Percentiles rank a stretch among this genome's conserved stretches.
Conservation (phyloP, 345 rosid genomes). For the Salix purpurea region DNA sequence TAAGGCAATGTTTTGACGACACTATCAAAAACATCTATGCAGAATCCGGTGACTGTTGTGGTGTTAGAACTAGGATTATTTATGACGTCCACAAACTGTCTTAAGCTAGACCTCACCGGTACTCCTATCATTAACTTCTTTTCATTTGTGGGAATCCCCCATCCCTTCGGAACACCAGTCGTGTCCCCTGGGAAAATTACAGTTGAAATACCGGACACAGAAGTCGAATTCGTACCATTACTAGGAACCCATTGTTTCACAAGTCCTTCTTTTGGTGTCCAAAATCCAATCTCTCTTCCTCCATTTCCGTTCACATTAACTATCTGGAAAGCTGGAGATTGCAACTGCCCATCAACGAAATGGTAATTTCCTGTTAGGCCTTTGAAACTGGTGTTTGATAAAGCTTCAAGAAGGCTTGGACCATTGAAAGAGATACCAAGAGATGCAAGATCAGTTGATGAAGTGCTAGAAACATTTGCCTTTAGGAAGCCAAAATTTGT, state of each 20-base stretch:
- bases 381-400: slow-evolving; percentile 21
- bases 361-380: slow-evolving; percentile 35
- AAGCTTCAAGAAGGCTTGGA: slow-evolving; percentile 9
- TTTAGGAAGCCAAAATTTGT: background rate
- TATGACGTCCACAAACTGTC: slow-evolving; percentile 21
- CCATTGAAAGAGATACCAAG: slow-evolving; percentile 27
- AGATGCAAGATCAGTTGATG: slow-evolving; percentile 8
- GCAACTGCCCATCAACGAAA: slow-evolving; percentile 31
- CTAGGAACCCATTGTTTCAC: background rate
- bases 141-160: slow-evolving; percentile 30
- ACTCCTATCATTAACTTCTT: slow-evolving; percentile 41
- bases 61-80: slow-evolving; percentile 23
- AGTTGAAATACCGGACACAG: background rate
- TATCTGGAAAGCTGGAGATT: slow-evolving; percentile 23
- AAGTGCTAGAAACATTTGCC: background rate
- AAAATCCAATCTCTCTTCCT: slow-evolving; percentile 29
- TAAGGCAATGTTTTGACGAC: slow-evolving; percentile 70
- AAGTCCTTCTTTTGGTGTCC: slow-evolving; percentile 26
- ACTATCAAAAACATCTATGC: slow-evolving; percentile 70
- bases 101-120: slow-evolving; percentile 28
- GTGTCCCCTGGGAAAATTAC: slow-evolving; percentile 48
- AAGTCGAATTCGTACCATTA: background rate
- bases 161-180: slow-evolving; percentile 25
- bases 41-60: slow-evolving; percentile 47
- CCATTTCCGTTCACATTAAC: slow-evolving; percentile 32